Base-by-base conservation (phyloP, 1,284 basidiomycete genomes). In the Ustilago crameri region DNA sequence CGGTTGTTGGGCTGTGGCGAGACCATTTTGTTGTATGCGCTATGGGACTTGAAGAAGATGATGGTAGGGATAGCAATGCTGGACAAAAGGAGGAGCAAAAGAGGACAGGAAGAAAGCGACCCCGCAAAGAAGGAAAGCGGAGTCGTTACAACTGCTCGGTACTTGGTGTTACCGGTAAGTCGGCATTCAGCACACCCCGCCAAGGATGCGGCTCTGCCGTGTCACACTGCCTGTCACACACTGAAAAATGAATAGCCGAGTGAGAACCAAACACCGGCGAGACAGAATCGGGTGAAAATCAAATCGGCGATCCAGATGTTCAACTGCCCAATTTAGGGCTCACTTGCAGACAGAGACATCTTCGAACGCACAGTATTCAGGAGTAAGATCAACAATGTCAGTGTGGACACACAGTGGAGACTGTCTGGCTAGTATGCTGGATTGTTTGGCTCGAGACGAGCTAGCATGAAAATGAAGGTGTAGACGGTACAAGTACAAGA, bases 1-100 rank as follows among this genome's bases (percentile, higher is more conserved):
- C 64, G 55, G 45, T 53, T 60, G 38, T 62, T 46, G 5, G 55
- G 38, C 22, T 62, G 54, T 1, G 53, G 23, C 3, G 50, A 15
- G 18, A 42, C 55, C 58, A 62, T 61, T 30, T 54, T 55, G 23
- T 15, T 3, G 9, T 20, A 15, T 32, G 12, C 22, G 22, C 32
- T 45, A 22, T n/a, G 24, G 23, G 30, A 42, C 18, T 17, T 51
- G 30, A 7, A 30, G 22, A 26, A 30, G 15, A 24, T 30, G 30
- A 41, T 24, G 40, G 12, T 1, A n/a, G 27, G 18, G 27, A 22
- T 3, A 18, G 3, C 12, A 10, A 43, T 18, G 5, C 15, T 15
- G 42, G 26, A 22, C 22, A 18, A 24, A 27, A 18, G 48, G 27
- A 30, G 24, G 26, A 41, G 24, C 3, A 30, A 7, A 30, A 5